Base-by-base conservation (phyloP, 306 rosid genomes). In the Vicia sativa region DNA sequence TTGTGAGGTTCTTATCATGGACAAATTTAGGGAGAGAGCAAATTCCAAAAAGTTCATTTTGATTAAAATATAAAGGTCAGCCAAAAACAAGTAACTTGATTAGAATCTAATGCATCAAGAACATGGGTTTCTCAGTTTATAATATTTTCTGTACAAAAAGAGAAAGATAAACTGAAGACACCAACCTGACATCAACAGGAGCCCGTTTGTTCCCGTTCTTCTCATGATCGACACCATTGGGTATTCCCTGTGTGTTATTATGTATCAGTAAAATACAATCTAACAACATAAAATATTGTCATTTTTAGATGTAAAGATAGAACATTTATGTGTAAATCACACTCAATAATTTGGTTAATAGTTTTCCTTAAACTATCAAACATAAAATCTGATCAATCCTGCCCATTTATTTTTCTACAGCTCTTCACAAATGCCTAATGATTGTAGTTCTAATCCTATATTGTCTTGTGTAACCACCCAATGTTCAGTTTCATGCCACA, bases 201-300 rank as follows among this genome's bases (percentile, higher is more conserved):
- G 87, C 75, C 18, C 97, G 81, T 82, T 92, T 92, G 84, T 87
- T 89, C 78, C 97, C 96, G 65, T 87, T 92, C 85, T 85, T 89
- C 74, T 85, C 95, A 56, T 78, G 84, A 74, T 35, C 79, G 44
- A 79, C 91, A 34, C 96, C 97, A 70, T 91, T 89, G 25, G 95
- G 78, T 71, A 89, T 48, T 48, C 86, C 90, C 97, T 92, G 13
- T 74, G 83, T 23, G 70, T 64, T 68, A 44, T 70, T 44, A 15
- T 11, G 39, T 39, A 53, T 37, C 11, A 61, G 31, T 19, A 39
- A 61, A 61, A 38, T 38, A 61, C 50, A 38, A 61, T 19, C 34
- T 34, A 38, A 38, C 11, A 19, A 38, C 31, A 11, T 6, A 61
- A 19, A 25, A 61, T 10, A 2, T 8, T 12, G 7, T 10, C 14